Percentiles rank a stretch among this genome's conserved stretches.
Conservation (phyloP, 192 early-diverging fungal genomes). For the Backusella circina region DNA sequence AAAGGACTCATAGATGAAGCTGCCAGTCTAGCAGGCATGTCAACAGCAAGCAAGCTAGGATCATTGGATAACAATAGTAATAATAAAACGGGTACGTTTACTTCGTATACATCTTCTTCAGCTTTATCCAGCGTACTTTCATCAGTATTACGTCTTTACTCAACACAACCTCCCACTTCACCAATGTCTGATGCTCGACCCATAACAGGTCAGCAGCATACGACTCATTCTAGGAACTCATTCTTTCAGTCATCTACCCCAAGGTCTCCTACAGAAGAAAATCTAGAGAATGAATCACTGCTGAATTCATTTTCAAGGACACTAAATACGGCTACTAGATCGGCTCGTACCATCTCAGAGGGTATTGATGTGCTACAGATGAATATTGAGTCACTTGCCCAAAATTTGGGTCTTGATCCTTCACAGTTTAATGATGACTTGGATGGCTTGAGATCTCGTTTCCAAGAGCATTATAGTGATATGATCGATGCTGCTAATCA, state of each 20-base stretch:
- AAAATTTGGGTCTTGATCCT: slow-evolving; percentile 20
- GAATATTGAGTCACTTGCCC: slow-evolving; percentile 20
- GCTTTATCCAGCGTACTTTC: slow-evolving; percentile 7
- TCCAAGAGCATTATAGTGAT: slow-evolving; percentile 7
- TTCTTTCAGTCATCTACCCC: background rate
- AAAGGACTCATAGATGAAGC: slow-evolving; percentile 10
- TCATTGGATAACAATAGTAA: background rate
- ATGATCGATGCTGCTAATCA: background rate
- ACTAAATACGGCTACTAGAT: slow-evolving; percentile 17
- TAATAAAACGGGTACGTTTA: background rate
- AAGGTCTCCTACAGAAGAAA: background rate
- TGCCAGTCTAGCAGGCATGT: slow-evolving; percentile 5
- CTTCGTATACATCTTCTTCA: background rate
- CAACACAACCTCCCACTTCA: background rate
- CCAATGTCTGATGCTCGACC: background rate
- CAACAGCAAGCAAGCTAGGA: background rate
- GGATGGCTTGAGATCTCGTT: background rate
- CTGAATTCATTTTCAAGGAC: slow-evolving; percentile 13
- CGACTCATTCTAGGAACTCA: background rate
- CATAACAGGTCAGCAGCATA: background rate
- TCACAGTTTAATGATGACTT: slow-evolving; percentile 15
- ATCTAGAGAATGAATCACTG: background rate
- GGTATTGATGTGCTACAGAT: slow-evolving; percentile 23
- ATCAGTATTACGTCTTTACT: slow-evolving; percentile 6
- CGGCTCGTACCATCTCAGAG: slow-evolving; percentile 21